phyloP scores from a whole-genome alignment of 1,284 basidiomycete genomes.

The Cutaneotrichosporon sp. region DNA sequence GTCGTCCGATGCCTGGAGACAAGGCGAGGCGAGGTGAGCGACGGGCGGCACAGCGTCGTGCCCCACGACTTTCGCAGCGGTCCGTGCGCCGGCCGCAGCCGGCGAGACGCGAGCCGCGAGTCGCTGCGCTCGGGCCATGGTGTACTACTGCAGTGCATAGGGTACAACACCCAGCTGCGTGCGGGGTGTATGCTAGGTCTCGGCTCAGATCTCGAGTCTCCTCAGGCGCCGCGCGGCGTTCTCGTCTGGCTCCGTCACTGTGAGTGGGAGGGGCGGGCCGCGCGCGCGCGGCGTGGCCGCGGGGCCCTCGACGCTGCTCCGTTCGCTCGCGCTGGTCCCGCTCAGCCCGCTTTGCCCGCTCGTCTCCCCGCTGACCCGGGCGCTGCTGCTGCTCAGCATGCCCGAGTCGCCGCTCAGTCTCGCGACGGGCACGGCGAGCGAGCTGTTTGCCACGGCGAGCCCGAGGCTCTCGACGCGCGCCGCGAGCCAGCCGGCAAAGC shows the following conservation, averaged over 20 bases:
- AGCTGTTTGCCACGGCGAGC: slow-evolving; percentile 31
- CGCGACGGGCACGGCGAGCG: not conserved
- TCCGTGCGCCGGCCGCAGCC: too few species aligned
- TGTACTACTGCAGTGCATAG: too few species aligned
- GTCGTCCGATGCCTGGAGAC: too few species aligned
- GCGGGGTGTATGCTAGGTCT: not conserved
- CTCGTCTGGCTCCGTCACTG: not conserved
- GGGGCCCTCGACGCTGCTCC: not conserved
- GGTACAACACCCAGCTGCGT: not conserved
- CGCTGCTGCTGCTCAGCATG: not conserved
- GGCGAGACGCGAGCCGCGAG: too few species aligned
- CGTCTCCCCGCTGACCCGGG: not conserved
- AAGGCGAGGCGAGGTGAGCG: too few species aligned
- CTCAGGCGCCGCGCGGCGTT: not conserved
- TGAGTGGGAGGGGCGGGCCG: not conserved
- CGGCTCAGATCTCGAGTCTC: not conserved
- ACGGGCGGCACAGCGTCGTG: too few species aligned
- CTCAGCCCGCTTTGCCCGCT: not conserved
- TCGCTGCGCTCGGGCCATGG: too few species aligned
- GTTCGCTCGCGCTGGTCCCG: not conserved
- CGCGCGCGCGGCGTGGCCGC: not conserved
- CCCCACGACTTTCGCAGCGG: too few species aligned
- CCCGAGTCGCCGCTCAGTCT: not conserved
- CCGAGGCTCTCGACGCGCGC: slow-evolving; percentile 40
- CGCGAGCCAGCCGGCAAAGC: slow-evolving; percentile 51